Evolutionary conservation across 257 asterid species (phyloP).

Genomic region (Ophiorrhiza pumila): DNA sequence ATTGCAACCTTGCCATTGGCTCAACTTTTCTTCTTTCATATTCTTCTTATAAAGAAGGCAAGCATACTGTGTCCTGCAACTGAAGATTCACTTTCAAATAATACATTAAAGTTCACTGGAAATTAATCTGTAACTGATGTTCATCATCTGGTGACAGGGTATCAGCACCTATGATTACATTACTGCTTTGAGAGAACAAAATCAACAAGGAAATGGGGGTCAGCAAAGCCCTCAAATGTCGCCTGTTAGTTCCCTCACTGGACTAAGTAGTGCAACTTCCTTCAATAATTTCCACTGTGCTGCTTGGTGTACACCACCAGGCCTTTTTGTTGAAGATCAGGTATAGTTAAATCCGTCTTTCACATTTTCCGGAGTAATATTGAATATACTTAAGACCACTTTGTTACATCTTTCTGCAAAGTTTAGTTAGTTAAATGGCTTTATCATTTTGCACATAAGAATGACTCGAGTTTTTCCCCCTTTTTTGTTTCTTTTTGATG

Average conservation of each 20-base stretch:
- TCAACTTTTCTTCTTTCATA: slow-evolving; percentile 98
- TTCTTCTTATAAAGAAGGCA: slow-evolving; percentile 92
- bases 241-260: slow-evolving; percentile 77
- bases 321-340: slow-evolving; percentile 96
- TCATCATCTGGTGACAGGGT: slow-evolving; percentile 51
- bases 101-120: not conserved
- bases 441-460: not conserved
- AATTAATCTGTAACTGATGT: slow-evolving; percentile 6
- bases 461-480: not conserved
- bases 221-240: slow-evolving; percentile 99
- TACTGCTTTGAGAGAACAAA: slow-evolving; percentile 97
- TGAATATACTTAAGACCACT: not conserved
- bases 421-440: not conserved
- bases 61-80: slow-evolving; percentile 1
- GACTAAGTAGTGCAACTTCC: slow-evolving; percentile 92
- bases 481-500: not conserved
- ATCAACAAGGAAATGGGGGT: slow-evolving; percentile 65
- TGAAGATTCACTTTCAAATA: not conserved
- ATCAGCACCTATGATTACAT: slow-evolving; percentile 96
- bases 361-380: not conserved
- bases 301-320: slow-evolving; percentile 99
- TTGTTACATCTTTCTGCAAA: not conserved
- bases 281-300: slow-evolving; percentile 82
- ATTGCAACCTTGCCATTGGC: slow-evolving; percentile 91
- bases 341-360: slow-evolving; percentile 25